These are phyloP conservation scores for Ramaria sp. DNA, from an alignment of 768 basidiomycete genomes.

Conservation along the genomic window DNA sequence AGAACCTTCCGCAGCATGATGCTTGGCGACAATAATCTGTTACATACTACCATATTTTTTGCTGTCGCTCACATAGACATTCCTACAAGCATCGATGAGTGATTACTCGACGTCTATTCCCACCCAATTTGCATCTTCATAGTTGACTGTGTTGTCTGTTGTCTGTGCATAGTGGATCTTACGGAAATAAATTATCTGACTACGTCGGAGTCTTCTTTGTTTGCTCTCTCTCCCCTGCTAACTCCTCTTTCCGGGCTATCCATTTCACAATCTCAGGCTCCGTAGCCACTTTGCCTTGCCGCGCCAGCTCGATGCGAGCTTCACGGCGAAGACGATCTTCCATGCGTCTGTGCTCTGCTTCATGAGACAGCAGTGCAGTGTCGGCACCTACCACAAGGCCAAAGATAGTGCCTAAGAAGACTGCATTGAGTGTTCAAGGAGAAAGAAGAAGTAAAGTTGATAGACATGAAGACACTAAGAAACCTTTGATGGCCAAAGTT, in stretches of 20 bases:
- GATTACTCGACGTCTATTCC: background rate
- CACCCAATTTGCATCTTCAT: too few relatives aligned
- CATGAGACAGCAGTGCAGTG: conserved; percentile 59
- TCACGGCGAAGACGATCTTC: conserved; percentile 63
- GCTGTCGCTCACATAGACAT: too few relatives aligned
- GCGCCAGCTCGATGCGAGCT: conserved; percentile 64
- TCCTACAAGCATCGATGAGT: background rate
- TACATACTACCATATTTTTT: background rate
- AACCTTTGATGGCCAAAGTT: conserved; percentile 72
- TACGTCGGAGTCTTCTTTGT: background rate
- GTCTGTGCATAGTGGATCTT: background rate
- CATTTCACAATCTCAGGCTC: conserved; percentile 79
- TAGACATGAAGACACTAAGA: conserved; percentile 63
- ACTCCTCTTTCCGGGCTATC: conserved; percentile 30
- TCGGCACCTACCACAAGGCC: conserved; percentile 73
- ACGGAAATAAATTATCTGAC: background rate
- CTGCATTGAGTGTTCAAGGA: background rate
- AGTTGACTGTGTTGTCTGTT: background rate
- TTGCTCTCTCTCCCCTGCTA: background rate
- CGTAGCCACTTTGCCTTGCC: conserved; percentile 65
- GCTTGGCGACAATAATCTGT: background rate
- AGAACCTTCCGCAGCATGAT: background rate
- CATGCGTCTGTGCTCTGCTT: conserved; percentile 49
- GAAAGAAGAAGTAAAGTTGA: conserved; percentile 11
- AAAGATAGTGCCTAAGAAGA: conserved; percentile 37